Evolutionary conservation across 2,329 filamentous ascomycete genomes (phyloP).

Genomic region (Fusarium cicatricum): DNA sequence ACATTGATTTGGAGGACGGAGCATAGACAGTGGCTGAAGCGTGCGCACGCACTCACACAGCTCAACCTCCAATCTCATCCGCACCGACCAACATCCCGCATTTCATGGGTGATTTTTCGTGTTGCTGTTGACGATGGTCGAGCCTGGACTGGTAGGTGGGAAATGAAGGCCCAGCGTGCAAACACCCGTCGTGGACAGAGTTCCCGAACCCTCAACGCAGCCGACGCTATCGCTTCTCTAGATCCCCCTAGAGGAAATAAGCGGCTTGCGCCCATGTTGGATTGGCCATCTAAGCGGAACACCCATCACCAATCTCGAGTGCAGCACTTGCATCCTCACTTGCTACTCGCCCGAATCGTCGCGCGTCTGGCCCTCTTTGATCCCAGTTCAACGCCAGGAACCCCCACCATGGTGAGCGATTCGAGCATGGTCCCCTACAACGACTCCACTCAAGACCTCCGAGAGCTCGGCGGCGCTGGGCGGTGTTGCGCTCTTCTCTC

Average conservation of each 20-base stretch:
- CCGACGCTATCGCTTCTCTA: conserved; percentile 24
- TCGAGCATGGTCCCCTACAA: conserved; percentile 22
- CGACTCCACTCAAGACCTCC: conserved; percentile 38
- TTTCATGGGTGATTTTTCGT: conserved; percentile 12
- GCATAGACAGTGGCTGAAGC: conserved; percentile 34
- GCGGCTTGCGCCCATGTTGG: conserved; percentile 32
- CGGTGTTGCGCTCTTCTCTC: conserved; percentile 28
- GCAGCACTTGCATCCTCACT: conserved; percentile 38
- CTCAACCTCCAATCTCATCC: conserved; percentile 22
- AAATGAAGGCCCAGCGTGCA: conserved; percentile 37
- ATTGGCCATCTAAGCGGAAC: conserved; percentile 31
- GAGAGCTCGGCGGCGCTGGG: conserved; percentile 35
- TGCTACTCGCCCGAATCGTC: conserved; percentile 36
- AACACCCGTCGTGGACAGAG: conserved; percentile 27
- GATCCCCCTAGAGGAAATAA: conserved; percentile 29
- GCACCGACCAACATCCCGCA: conserved; percentile 15
- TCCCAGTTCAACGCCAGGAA: conserved; percentile 36
- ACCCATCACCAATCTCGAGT: conserved; percentile 42
- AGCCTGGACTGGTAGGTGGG: conserved; percentile 31
- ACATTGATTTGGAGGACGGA: conserved; percentile 29
- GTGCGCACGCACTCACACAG: conserved; percentile 13
- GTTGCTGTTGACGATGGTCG: conserved; percentile 16
- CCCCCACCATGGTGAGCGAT: conserved; percentile 37
- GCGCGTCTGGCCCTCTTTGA: conserved; percentile 30
- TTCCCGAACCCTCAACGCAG: conserved; percentile 13